phyloP scores from a whole-genome alignment of 2,329 filamentous ascomycete genomes.

The Talaromyces sp. region DNA sequence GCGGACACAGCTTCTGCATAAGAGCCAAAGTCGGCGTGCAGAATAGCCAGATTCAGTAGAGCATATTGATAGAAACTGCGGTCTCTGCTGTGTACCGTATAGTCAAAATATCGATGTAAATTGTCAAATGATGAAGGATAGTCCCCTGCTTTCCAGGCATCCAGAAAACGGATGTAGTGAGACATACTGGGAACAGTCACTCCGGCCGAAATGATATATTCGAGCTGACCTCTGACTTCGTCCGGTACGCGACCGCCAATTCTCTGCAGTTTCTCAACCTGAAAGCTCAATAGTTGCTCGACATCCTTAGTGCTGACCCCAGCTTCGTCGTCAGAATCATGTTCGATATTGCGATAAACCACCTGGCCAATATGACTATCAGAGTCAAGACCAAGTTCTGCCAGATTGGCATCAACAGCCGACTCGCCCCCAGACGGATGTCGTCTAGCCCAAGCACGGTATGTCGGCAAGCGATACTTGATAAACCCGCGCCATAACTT shows the following conservation, averaged over 20 bases:
- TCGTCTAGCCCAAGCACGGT: slow-evolving; percentile 53
- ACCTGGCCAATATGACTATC: slow-evolving; percentile 46
- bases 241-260: slow-evolving; percentile 72
- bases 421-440: slow-evolving; percentile 43
- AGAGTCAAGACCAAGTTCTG: slow-evolving; percentile 53
- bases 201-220: slow-evolving; percentile 61
- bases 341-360: slow-evolving; percentile 47
- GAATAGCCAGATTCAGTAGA: slow-evolving; percentile 82
- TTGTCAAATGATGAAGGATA: slow-evolving; percentile 85
- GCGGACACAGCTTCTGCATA: slow-evolving; percentile 83
- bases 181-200: slow-evolving; percentile 65
- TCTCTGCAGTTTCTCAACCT: slow-evolving; percentile 81
- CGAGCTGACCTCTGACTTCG: slow-evolving; percentile 66
- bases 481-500: slow-evolving; percentile 80
- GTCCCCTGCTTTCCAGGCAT: slow-evolving; percentile 87
- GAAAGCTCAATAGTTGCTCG: slow-evolving; percentile 76
- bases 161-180: slow-evolving; percentile 80
- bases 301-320: slow-evolving; percentile 70
- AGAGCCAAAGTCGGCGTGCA: slow-evolving; percentile 93
- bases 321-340: slow-evolving; percentile 37
- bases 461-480: slow-evolving; percentile 71
- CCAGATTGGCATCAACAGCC: slow-evolving; percentile 60
- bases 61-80: slow-evolving; percentile 91
- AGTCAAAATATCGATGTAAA: slow-evolving; percentile 93
- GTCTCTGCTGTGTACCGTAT: slow-evolving; percentile 81